A percentile compares a stretch with the other conserved stretches of the same genome.
phyloP scores from a whole-genome alignment of 768 basidiomycete species.

The Trametes villosa region DNA sequence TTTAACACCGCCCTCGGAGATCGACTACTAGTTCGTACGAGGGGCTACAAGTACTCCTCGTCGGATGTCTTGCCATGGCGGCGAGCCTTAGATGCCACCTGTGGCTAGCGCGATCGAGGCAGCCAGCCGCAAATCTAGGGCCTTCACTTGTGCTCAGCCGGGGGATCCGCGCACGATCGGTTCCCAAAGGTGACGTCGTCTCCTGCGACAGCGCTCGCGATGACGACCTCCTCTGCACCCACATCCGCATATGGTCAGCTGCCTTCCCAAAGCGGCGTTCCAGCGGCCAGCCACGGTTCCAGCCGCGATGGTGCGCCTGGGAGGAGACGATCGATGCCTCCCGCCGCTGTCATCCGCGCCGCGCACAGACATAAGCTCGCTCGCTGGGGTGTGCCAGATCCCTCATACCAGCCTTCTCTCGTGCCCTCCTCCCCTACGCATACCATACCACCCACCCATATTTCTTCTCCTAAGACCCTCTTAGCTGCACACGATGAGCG shows the following conservation, averaged over 20 bases:
- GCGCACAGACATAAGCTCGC: background rate
- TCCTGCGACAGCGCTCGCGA: too few relatives aligned
- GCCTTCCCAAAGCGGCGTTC: background rate
- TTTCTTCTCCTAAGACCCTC: background rate
- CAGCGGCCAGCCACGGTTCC: background rate
- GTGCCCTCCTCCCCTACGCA: background rate
- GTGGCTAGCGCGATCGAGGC: too few relatives aligned
- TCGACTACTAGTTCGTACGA: too few relatives aligned
- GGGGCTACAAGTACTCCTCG: too few relatives aligned
- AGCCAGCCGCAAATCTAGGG: too few relatives aligned
- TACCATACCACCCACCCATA: background rate
- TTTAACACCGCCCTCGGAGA: too few relatives aligned
- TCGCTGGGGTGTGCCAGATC: background rate
- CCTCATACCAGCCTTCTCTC: background rate
- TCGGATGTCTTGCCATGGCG: too few relatives aligned
- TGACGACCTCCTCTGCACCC: background rate
- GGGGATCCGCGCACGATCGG: too few relatives aligned
- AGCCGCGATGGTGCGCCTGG: too few relatives aligned
- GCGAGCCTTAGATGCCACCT: too few relatives aligned
- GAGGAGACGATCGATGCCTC: background rate
- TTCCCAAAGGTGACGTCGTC: too few relatives aligned
- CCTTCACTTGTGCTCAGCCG: too few relatives aligned
- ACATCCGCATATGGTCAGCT: background rate
- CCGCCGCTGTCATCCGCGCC: background rate
- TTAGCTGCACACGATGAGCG: slow-evolving; percentile 1